Evolutionary conservation across 495 filamentous ascomycete genomes (phyloP), one percentile per base, ranked within the genome.

Genomic region (Xylaria curta): DNA sequence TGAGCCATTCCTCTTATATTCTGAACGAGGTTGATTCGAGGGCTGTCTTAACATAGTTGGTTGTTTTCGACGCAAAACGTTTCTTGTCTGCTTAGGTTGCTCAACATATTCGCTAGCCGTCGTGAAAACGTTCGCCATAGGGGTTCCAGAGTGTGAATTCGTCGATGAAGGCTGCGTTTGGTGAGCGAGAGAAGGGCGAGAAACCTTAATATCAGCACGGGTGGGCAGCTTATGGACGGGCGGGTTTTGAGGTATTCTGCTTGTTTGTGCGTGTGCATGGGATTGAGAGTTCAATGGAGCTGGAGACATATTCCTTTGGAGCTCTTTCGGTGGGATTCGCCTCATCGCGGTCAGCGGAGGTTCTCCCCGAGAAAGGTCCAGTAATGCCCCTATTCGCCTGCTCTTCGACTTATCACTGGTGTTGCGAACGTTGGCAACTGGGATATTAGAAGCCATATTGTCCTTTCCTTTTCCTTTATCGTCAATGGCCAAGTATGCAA

Each of bases 61-160:
- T 38, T 80, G 82, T 73, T 87, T 88, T 70, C 85, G 81, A 63
- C 82, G 76, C 58, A 87, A 78, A 3, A 83, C 75, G 58, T 82
- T 82, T 53, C 81, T 81, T 33, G 81, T 79, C 47, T 78, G 78
- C 44, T 80, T 80, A 24, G 31, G 64, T 26, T 66, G 36, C 40
- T 70, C 75, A 33, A 33, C 47, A 58, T 26, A 68, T n/a, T 66
- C 72, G 24, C 65, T 68, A 26, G 56, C 33, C 44, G 66, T 33
- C 13, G 70, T 40, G 64, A 64, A 72, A 3, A 69, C 69, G 8
- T 75, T 66, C 21, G 69, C 64, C 53, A 76, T 75, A 65, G 76
- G 47, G 56, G 68, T 42, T 49, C 70, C 54, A 26, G 65, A 69
- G 28, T 74, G 70, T 24, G 73, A 63, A 21, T 58, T 76, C 38